phyloP scores from a whole-genome alignment of 2,329 filamentous ascomycete genomes.

The Dactylonectria macrodidyma region DNA sequence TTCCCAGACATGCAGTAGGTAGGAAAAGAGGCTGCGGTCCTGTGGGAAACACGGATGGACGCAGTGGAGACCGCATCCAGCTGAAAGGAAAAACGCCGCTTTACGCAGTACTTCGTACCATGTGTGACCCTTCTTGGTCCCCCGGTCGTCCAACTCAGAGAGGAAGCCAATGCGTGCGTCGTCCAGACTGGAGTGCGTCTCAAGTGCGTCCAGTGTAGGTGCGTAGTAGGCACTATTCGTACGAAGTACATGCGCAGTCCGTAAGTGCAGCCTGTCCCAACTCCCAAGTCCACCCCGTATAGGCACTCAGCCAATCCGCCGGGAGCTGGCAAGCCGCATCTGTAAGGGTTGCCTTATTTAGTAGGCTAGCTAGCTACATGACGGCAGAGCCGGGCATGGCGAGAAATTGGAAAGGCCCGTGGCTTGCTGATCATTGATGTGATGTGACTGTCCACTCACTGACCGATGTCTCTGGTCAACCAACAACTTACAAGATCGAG shows the following conservation, averaged over 20 bases:
- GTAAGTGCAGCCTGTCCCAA: background rate
- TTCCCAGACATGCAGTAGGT: background rate
- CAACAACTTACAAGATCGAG: background rate
- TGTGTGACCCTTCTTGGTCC: background rate
- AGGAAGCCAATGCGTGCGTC: too few species aligned
- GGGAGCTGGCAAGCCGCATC: background rate
- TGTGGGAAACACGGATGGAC: background rate
- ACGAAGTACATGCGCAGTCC: background rate
- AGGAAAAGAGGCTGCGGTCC: background rate
- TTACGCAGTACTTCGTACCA: background rate
- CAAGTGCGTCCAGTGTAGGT: background rate
- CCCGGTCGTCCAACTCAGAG: too few species aligned
- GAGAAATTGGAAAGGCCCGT: background rate
- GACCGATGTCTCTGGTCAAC: background rate
- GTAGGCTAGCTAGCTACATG: background rate
- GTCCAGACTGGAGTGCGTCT: too few species aligned
- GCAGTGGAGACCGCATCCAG: background rate
- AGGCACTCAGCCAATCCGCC: background rate
- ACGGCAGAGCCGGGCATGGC: background rate
- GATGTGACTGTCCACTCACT: too few species aligned
- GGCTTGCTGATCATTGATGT: background rate
- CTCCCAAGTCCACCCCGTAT: background rate
- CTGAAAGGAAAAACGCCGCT: background rate
- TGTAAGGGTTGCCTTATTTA: background rate
- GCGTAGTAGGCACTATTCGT: too few species aligned